Base-by-base conservation (phyloP, 1,284 basidiomycete species). In the Ustilago xerochloae region DNA sequence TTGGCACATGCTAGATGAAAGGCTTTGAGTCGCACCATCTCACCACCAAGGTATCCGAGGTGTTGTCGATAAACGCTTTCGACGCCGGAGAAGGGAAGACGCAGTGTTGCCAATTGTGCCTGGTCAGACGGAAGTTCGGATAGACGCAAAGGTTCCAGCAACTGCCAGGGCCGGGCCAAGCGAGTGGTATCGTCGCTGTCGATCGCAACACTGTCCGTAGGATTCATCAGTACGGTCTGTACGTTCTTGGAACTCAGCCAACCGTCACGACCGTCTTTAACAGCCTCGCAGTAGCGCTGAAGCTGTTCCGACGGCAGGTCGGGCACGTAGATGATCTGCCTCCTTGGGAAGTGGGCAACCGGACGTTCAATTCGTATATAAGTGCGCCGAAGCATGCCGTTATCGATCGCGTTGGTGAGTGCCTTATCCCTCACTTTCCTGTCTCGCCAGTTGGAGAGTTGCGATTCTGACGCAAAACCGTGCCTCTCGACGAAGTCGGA, bases 1-100 rank as follows among this genome's bases (percentile, higher is more conserved):
- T 60, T 48, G 6, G 67, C 63, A 33, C 68, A 61, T 3, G 74
- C 63, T 7, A 43, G 62, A 39, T 77, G 71, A 20, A 80, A 81
- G 4, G 75, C 63, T 41, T 60, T 66, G 43, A 81, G 68, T 6
- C 77, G 65, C 10, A 70, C 36, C 43, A 71, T 66, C 26, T 71
- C 49, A 10, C 73, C 77, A 26, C 56, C 47, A 20, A 65, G 9
- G 45, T 69, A 76, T 41, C 77, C 79, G 26, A 74, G 45, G 35
- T 67, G 63, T 51, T 79, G 75, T 16, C 72, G 57, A 22, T 69
- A 54, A 8, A 74, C 56, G 56, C 57, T 69, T 43, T 46, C 32
- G 16, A 77, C 56, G 45, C 55, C 52, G 48, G 50, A 36, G 62
- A 75, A 75, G 5, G 53, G 39, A 13, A 51, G 48, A 13, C 73